A percentile compares a stretch with the other conserved stretches of the same genome.
phyloP scores from a whole-genome alignment of 768 basidiomycete species.

The Amanita brunnescens region DNA sequence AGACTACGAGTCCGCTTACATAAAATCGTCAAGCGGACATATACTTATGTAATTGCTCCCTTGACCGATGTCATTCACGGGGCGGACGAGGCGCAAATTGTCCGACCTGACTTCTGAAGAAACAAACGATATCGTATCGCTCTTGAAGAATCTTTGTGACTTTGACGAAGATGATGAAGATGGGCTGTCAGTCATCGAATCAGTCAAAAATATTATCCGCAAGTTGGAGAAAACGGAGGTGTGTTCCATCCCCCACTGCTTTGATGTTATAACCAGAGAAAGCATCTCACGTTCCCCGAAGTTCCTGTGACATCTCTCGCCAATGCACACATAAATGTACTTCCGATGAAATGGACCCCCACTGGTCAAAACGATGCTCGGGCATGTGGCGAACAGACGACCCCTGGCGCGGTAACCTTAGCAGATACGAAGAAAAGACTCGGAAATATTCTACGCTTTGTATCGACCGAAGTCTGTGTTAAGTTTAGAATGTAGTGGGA shows the following conservation, averaged over 20 bases:
- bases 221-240: slow-evolving; percentile 7
- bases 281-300: slow-evolving; percentile 8
- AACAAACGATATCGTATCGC: slow-evolving; percentile 7
- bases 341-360: slow-evolving; percentile 6
- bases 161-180: slow-evolving; percentile 9
- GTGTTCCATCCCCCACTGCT: slow-evolving; percentile 1
- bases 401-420: slow-evolving; percentile 6
- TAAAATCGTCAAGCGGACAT: too few relatives aligned
- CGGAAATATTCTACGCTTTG: slow-evolving; percentile 8
- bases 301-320: slow-evolving; percentile 5
- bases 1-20: too few relatives aligned
- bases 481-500: too few relatives aligned
- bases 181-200: slow-evolving; percentile 6
- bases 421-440: slow-evolving; percentile 6
- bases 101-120: neutral
- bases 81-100: too few relatives aligned
- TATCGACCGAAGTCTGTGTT: slow-evolving; percentile 8
- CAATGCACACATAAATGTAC: slow-evolving; percentile 6
- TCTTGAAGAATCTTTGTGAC: slow-evolving; percentile 5
- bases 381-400: slow-evolving; percentile 6
- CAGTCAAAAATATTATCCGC: slow-evolving; percentile 5
- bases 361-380: slow-evolving; percentile 4
- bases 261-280: slow-evolving; percentile 5
- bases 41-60: too few relatives aligned
- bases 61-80: too few relatives aligned